These are phyloP conservation scores for Dimocarpus longan DNA, from an alignment of 345 rosid genomes.

Conservation along the genomic window DNA sequence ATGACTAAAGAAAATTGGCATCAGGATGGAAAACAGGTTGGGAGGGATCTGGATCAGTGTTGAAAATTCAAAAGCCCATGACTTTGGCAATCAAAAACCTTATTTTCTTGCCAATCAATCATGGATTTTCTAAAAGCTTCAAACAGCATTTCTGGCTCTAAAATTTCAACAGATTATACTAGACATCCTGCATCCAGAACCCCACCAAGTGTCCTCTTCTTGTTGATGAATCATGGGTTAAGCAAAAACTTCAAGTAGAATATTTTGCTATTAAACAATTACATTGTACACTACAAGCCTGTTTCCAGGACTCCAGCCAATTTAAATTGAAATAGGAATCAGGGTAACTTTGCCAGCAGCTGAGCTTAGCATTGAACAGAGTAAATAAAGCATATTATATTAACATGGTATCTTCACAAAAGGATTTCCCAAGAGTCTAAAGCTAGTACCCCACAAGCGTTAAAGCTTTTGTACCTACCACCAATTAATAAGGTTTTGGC, in stretches of 20 bases:
- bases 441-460: neutral
- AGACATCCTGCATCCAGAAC: neutral
- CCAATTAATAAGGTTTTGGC: neutral
- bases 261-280: no score
- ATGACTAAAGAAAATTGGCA: neutral
- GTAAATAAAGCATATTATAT: neutral
- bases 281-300: no score
- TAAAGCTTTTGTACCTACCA: conserved; percentile 5
- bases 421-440: neutral
- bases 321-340: neutral
- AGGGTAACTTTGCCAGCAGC: neutral
- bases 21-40: neutral
- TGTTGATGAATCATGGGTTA: no score
- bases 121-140: no score
- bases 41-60: neutral
- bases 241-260: no score
- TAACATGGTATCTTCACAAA: neutral
- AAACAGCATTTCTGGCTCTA: no score
- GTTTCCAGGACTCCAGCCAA: neutral
- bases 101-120: no score
- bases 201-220: no score
- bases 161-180: neutral
- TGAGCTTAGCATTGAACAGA: neutral
- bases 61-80: neutral
- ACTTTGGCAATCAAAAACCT: neutral